Evolutionary conservation across 768 basidiomycete species (phyloP).

Genomic region (Astraeus odoratus): DNA sequence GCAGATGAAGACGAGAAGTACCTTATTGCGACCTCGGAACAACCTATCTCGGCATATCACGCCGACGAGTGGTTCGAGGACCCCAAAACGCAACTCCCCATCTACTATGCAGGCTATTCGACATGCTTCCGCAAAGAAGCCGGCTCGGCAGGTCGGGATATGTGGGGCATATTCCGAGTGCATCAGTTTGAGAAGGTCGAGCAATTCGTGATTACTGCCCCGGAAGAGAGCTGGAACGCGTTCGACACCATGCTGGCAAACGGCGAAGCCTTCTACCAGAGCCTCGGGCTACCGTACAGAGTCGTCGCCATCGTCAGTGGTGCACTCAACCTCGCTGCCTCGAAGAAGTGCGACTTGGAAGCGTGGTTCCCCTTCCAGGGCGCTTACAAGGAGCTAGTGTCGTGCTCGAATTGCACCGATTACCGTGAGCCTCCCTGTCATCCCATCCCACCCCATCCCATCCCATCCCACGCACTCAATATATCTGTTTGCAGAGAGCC

Average conservation of each 20-base stretch:
- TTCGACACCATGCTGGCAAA: constrained; percentile 87
- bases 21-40: constrained; percentile 97
- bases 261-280: constrained; percentile 95
- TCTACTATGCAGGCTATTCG: constrained; percentile 82
- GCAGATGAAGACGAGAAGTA: constrained; percentile 94
- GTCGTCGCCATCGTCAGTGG: constrained; percentile 94
- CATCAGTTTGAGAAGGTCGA: constrained; percentile 99
- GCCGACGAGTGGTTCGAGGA: constrained; percentile 97
- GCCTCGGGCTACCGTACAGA: constrained; percentile 85
- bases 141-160: constrained; percentile 93
- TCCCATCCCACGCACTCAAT: too few species aligned
- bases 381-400: constrained; percentile 94
- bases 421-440: constrained; percentile 68
- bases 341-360: constrained; percentile 96
- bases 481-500: constrained; percentile 58
- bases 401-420: constrained; percentile 97
- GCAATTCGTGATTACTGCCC: constrained; percentile 92
- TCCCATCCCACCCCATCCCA: too few species aligned
- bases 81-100: constrained; percentile 86
- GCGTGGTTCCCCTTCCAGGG: constrained; percentile 99
- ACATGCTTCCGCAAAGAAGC: constrained; percentile 99
- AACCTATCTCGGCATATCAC: constrained; percentile 95
- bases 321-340: constrained; percentile 92
- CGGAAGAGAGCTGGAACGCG: constrained; percentile 90
- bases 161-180: constrained; percentile 99